These are phyloP conservation scores for Cutaneotrichosporon arboriforme DNA, from an alignment of 1,284 basidiomycete genomes.

Conservation along the genomic window DNA sequence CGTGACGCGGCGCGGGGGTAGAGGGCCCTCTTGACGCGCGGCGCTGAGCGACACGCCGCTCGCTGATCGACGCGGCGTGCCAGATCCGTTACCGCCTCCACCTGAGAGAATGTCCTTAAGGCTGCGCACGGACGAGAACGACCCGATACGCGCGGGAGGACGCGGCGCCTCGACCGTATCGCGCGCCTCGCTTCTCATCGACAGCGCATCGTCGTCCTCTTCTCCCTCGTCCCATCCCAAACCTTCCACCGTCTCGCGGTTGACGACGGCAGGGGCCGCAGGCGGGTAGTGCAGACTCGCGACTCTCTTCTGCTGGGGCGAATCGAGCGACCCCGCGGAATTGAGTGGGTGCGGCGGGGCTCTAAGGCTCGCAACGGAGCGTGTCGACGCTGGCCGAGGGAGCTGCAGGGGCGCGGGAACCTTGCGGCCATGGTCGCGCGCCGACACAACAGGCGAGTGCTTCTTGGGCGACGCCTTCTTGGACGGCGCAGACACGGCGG, in stretches of 20 bases:
- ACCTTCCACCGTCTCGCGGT: conserved; percentile 32
- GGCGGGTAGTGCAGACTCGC: conserved; percentile 42
- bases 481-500: too few species aligned
- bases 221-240: conserved; percentile 26
- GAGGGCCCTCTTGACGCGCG: neutral
- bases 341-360: conserved; percentile 46
- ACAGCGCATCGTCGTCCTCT: too few species aligned
- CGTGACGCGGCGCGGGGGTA: conserved; percentile 20
- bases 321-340: conserved; percentile 22
- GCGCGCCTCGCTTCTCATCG: too few species aligned
- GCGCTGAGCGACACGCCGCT: neutral
- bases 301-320: conserved; percentile 22
- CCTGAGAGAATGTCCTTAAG: conserved; percentile 18
- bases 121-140: conserved; percentile 24
- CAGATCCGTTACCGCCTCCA: neutral
- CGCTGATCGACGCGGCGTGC: neutral
- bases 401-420: neutral
- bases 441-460: too few species aligned
- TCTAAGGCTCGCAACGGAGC: conserved; percentile 39
- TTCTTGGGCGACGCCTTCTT: too few species aligned
- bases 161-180: too few species aligned
- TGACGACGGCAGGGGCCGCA: conserved; percentile 37
- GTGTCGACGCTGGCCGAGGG: conserved; percentile 9
- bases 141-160: conserved; percentile 8
- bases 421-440: neutral